Conservation (phyloP, 2,329 filamentous ascomycete species). For the Penicillium sp. region DNA sequence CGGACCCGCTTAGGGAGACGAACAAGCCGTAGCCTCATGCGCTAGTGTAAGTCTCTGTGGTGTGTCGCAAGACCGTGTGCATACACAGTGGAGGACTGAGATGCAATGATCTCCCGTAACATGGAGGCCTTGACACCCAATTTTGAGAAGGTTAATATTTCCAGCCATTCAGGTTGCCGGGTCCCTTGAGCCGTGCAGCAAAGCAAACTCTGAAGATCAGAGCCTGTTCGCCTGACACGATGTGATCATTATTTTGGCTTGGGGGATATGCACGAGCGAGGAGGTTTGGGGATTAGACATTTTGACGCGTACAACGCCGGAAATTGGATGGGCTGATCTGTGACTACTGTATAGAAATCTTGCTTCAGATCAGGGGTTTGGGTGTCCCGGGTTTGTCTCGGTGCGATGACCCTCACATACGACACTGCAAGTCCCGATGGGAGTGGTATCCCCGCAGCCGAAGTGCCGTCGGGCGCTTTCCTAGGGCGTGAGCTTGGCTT, state of each 20-base stretch:
- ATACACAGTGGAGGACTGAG: neutral
- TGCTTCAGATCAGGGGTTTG: neutral
- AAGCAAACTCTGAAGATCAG: constrained; percentile 13
- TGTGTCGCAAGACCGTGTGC: neutral
- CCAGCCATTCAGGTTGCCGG: constrained; percentile 2
- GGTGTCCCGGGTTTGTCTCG: neutral
- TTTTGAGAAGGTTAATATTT: neutral
- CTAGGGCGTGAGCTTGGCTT: neutral
- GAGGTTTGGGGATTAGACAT: neutral
- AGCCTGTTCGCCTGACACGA: neutral
- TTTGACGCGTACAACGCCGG: neutral
- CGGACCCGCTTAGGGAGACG: constrained; percentile 3
- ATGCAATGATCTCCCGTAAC: neutral
- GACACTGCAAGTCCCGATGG: neutral
- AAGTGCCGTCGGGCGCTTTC: neutral
- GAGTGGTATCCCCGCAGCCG: constrained; percentile 4
- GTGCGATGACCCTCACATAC: neutral
- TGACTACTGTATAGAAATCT: neutral
- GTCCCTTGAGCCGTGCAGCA: constrained; percentile 1
- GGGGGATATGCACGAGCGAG: neutral
- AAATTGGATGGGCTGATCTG: neutral
- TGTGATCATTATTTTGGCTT: neutral
- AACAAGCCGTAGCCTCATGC: neutral
- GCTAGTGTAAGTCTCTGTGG: neutral
- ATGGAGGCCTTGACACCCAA: neutral